These are phyloP conservation scores for Chlorella sp. DNA, from an alignment of 139 green algal species.

Conservation along the genomic window DNA sequence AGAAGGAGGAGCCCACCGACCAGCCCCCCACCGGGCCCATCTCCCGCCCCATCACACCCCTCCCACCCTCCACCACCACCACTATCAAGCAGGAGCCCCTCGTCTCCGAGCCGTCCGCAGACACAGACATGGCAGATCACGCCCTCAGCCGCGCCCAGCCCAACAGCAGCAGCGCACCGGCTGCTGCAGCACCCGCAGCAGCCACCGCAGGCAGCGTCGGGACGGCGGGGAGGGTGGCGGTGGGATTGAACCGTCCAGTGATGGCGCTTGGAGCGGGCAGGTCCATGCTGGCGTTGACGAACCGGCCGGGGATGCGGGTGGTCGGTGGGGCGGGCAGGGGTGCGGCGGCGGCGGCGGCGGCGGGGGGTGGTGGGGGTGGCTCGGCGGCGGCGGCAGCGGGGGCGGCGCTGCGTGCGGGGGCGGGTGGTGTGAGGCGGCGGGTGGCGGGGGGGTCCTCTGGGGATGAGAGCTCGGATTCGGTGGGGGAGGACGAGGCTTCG, in stretches of 20 bases:
- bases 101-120: no score
- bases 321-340: neutral
- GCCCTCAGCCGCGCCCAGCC: no score
- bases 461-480: constrained; percentile 12
- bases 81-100: neutral
- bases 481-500: constrained; percentile 35
- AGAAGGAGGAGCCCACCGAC: no score
- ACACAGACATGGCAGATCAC: no score
- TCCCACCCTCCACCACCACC: neutral
- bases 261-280: neutral
- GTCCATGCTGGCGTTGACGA: neutral
- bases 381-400: neutral
- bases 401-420: neutral
- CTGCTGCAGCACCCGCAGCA: neutral
- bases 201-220: neutral
- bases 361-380: neutral
- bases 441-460: constrained; percentile 6
- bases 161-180: neutral
- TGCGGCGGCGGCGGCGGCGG: neutral
- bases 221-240: neutral
- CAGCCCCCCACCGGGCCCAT: neutral
- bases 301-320: no score
- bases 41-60: neutral
- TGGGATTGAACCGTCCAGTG: neutral
- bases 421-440: constrained; percentile 4